Base-by-base conservation (phyloP, 139 green algal species). In the Nannochloris sp. region DNA sequence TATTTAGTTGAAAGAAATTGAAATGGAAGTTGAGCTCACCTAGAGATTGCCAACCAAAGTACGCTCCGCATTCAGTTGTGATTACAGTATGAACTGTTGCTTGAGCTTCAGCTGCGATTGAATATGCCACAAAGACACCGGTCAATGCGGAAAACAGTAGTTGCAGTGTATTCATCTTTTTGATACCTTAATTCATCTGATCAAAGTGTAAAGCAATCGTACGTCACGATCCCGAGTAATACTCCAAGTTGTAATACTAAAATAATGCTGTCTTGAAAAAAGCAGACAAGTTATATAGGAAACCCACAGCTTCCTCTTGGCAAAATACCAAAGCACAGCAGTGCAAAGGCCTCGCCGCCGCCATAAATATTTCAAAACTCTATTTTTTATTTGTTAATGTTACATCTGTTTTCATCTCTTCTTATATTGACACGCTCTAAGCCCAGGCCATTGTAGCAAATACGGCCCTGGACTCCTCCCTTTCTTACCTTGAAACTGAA, bases 1-100 rank as follows among this genome's bases (percentile, higher is more conserved):
- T n/a, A n/a, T n/a, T n/a, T n/a, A n/a, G n/a, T 2, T 27, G 45
- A 45, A 61, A 24, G 3, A 27, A 45, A 54, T 30, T 29, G 13
- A 8, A 54, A 27, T 29, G 32, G n/a, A 12, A 31, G 23, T 46
- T 83, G 2, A 61, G 60, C 71, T 76, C 74, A 54, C 74, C 82
- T 9, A 92, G 24, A 13, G 60, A 82, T 65, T 88, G 77, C 85
- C 85, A 92, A 29, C 79, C 69, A 19, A 85, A 90, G 69, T 92
- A 92, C 12, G 60, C 47, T 0, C 57, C 75, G 67, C 86, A 92
- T 42, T 89, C 81, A 0, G 77, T 83, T 3, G 82, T 61, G 58
- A 89, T 86, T 2, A 83, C 78, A 2, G 77, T 82, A 59, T 85
- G 78, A 33, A 87, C 66, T 2, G 64, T 61, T 4, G n/a, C 12